Evolutionary conservation across 306 rosid genomes (phyloP), one percentile per base, ranked within the genome.

Genomic region (Potentilla sterilis): DNA sequence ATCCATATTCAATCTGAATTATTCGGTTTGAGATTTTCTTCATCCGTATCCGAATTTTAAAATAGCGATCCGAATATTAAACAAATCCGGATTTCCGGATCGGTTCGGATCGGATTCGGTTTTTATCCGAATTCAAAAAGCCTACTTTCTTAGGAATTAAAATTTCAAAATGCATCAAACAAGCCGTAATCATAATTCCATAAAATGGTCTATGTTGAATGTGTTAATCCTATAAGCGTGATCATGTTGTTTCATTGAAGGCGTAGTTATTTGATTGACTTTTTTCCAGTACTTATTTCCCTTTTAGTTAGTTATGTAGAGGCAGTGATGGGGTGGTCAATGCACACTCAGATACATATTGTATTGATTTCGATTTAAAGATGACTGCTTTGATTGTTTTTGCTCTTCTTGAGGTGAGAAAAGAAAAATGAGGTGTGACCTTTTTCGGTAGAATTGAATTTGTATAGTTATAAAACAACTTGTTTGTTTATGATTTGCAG

Each of bases 401-500:
- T 19, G 19, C 42, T 37, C 75, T 19, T 71, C n/a, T 12, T 37
- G 75, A 48, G 48, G 48, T 51, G 63, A 42, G 34, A 37, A 51
- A 51, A 6, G 48, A 40, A 59, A 5, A 13, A 28, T 32, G 55
- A 32, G 32, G 7, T 54, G 3, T 54, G 32, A 10, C 24, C 15
- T n/a, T 52, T 49, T 19, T 52, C 4, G 58, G 19, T 52, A 52
- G 58, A 6, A 19, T 19, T 52, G 58, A 52, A 19, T 52, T 52
- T 24, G 12, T 52, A 24, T 52, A 52, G 4, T 32, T 32, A 12
- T 57, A 40, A 8, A 9, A 32, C 35, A n/a, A 57, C 78, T 80
- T 59, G 14, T 48, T 54, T 48, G 12, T 59, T 72, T 5, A 46
- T 74, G 57, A 54, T 71, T 77, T 74, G 77, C 87, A 95, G 99